Percentiles rank a stretch among this genome's conserved stretches.
Conservation (phyloP, 169 alveolate genomes). For the Prorocentrum cordatum region DNA sequence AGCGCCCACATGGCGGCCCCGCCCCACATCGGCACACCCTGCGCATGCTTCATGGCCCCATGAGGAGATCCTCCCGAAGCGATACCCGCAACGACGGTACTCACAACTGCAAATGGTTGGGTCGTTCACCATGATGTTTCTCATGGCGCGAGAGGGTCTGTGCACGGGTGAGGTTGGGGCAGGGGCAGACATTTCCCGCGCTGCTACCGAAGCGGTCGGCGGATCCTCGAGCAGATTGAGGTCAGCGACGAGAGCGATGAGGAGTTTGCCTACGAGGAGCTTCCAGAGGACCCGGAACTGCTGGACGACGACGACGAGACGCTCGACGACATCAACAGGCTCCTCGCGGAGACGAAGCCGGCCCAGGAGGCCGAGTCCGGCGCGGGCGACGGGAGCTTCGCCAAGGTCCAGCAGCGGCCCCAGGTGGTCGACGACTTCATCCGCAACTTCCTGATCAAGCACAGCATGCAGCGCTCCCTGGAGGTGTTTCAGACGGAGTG, state of each 20-base stretch:
- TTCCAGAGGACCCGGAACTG: constrained; percentile 61
- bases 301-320: constrained; percentile 60
- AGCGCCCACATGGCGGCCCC: too few species aligned
- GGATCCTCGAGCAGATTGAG: too few species aligned
- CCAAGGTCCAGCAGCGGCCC: constrained; percentile 61
- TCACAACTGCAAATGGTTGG: too few species aligned
- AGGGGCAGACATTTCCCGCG: too few species aligned
- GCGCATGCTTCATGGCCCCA: too few species aligned
- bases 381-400: background rate
- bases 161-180: too few species aligned
- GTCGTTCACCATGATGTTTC: too few species aligned
- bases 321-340: constrained; percentile 63
- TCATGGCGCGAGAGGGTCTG: too few species aligned
- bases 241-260: constrained; percentile 62
- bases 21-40: too few species aligned
- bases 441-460: constrained; percentile 84
- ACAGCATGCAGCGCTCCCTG: constrained; percentile 82
- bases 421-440: constrained; percentile 84
- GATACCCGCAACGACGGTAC: too few species aligned
- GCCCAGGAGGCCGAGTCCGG: background rate
- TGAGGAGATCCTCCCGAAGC: too few species aligned
- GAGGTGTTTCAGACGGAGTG: constrained; percentile 85
- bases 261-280: constrained; percentile 59
- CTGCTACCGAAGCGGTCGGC: too few species aligned
- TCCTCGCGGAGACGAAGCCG: constrained; percentile 53